Percentiles rank a stretch among this genome's conserved stretches.
These are phyloP conservation scores for Coemansia sp. DNA, from an alignment of 192 early-diverging fungal genomes.

Conservation along the genomic window DNA sequence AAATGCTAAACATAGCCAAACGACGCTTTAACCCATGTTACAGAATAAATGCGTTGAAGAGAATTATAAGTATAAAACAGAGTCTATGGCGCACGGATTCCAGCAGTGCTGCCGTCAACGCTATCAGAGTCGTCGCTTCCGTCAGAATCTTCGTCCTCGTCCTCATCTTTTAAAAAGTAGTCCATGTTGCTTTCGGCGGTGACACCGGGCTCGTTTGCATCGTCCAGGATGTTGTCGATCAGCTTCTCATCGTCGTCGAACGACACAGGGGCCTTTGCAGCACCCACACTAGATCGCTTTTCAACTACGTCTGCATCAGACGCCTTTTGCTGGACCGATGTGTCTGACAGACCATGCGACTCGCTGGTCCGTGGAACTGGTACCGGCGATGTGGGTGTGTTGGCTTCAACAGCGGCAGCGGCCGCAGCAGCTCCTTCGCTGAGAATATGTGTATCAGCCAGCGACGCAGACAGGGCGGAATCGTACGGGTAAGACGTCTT, in stretches of 20 bases:
- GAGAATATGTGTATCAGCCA: neutral
- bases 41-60: too few species aligned
- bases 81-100: neutral
- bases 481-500: slow-evolving; percentile 4
- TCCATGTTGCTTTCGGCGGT: slow-evolving; percentile 34
- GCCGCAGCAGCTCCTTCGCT: slow-evolving; percentile 1
- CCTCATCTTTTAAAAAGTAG: slow-evolving; percentile 42
- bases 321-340: too few species aligned
- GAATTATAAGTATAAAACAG: too few species aligned
- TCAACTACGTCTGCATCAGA: neutral
- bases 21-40: too few species aligned
- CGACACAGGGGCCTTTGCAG: slow-evolving; percentile 15
- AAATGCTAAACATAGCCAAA: neutral
- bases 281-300: slow-evolving; percentile 9
- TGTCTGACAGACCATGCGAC: neutral
- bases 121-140: slow-evolving; percentile 16
- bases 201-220: slow-evolving; percentile 6
- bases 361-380: slow-evolving; percentile 1
- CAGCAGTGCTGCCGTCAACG: neutral
- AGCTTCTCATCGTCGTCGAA: slow-evolving; percentile 41
- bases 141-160: slow-evolving; percentile 35
- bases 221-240: slow-evolving; percentile 38
- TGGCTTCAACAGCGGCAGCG: slow-evolving; percentile 6
- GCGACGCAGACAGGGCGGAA: too few species aligned
- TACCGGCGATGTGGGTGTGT: neutral